Percentiles rank a stretch among this genome's conserved stretches.
These are phyloP conservation scores for Oryza glaberrima DNA, from an alignment of 176 grass and related monocot species.

Conservation along the genomic window DNA sequence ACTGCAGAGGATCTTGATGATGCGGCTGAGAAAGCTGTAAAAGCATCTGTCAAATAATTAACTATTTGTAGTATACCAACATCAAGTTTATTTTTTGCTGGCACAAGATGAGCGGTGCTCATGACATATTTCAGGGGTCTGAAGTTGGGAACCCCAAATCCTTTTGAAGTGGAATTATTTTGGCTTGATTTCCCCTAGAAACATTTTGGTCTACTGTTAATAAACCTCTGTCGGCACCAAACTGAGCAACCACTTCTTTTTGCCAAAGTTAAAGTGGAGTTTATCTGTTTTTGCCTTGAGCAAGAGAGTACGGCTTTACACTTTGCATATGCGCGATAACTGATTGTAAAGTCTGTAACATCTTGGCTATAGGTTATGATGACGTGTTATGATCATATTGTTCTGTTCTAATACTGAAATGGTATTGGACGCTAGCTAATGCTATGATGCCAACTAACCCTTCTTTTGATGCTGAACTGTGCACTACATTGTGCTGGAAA, in stretches of 20 bases:
- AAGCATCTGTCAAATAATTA: slow-evolving; percentile 62
- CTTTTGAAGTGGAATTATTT: slow-evolving; percentile 37
- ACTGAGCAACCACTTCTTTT: slow-evolving; percentile 11
- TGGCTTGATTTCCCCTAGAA: slow-evolving; percentile 6
- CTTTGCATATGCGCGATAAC: neutral
- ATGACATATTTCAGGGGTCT: slow-evolving; percentile 19
- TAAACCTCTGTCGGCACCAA: slow-evolving; percentile 39
- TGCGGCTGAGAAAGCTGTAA: slow-evolving; percentile 92
- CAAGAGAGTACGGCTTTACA: neutral
- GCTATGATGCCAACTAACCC: too few relatives aligned
- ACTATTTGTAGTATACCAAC: slow-evolving; percentile 24
- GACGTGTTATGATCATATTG: neutral
- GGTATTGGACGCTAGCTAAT: too few relatives aligned
- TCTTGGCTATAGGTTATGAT: neutral
- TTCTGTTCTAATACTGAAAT: neutral
- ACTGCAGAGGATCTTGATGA: slow-evolving; percentile 98
- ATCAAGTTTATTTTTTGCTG: slow-evolving; percentile 34
- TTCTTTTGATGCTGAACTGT: too few relatives aligned
- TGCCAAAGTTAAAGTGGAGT: neutral
- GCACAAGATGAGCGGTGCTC: slow-evolving; percentile 41
- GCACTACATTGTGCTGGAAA: neutral
- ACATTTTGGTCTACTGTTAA: slow-evolving; percentile 42
- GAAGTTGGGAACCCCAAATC: slow-evolving; percentile 27
- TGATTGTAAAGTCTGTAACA: neutral
- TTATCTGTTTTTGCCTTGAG: neutral